Evolutionary conservation across 148 eudicot species (phyloP).

Genomic region (Oxyria digyna): DNA sequence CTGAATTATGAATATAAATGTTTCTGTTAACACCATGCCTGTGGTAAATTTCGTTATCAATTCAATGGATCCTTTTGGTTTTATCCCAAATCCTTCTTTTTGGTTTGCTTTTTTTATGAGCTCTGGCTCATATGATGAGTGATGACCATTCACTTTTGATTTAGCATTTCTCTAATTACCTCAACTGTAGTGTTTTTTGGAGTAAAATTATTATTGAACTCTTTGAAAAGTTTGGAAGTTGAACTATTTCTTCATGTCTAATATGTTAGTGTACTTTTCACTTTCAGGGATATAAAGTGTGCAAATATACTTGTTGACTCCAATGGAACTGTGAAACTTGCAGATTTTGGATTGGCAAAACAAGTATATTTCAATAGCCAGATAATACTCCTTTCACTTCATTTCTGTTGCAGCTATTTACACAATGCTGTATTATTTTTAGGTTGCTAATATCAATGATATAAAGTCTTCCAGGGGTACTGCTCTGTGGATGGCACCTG

Average conservation of each 20-base stretch:
- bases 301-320: conserved; percentile 77
- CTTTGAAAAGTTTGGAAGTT: neutral
- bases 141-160: neutral
- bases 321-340: conserved; percentile 68
- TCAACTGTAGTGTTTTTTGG: neutral
- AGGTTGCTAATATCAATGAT: conserved; percentile 72
- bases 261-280: conserved; percentile 12
- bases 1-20: neutral
- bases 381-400: neutral
- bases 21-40: neutral
- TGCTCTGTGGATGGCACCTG: conserved; percentile 96
- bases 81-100: neutral
- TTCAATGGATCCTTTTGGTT: neutral
- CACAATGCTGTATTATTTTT: conserved; percentile 14
- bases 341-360: conserved; percentile 93
- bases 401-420: neutral
- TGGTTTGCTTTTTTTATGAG: neutral
- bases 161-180: neutral
- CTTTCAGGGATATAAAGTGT: conserved; percentile 75
- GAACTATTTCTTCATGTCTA: neutral
- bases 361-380: conserved; percentile 25
- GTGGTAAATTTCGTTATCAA: neutral
- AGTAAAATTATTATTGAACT: neutral
- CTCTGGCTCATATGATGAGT: neutral
- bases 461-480: conserved; percentile 87